These are phyloP conservation scores for Mycena pura DNA, from an alignment of 768 basidiomycete species.

Conservation along the genomic window DNA sequence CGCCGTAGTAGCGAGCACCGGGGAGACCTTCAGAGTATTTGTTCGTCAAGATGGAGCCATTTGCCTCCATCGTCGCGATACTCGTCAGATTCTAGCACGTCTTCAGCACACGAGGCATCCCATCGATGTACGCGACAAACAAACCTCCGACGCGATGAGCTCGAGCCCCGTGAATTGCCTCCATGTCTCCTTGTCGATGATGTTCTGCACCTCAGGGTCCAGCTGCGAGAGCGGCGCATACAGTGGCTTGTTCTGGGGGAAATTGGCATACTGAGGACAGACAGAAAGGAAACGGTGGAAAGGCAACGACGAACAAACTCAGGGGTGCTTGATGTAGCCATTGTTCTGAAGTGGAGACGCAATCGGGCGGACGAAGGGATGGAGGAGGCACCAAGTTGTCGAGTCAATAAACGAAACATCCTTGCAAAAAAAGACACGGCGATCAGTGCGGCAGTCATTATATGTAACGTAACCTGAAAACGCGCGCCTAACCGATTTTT, in stretches of 20 bases:
- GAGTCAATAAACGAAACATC: constrained; percentile 38
- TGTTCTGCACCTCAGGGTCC: constrained; percentile 95
- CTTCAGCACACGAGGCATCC: constrained; percentile 14
- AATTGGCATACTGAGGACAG: background rate
- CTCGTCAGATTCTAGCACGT: constrained; percentile 88
- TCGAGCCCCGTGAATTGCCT: constrained; percentile 96
- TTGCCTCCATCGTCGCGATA: constrained; percentile 95
- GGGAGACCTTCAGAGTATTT: constrained; percentile 99
- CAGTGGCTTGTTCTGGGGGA: constrained; percentile 83
- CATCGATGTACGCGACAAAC: constrained; percentile 23
- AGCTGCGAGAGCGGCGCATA: constrained; percentile 88
- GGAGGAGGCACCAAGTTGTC: constrained; percentile 37
- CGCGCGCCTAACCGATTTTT: too few species aligned
- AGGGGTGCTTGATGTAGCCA: constrained; percentile 67
- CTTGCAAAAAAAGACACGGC: constrained; percentile 18
- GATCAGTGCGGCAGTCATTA: too few species aligned
- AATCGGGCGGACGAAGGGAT: constrained; percentile 33
- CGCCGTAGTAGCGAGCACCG: constrained; percentile 95
- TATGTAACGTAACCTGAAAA: too few species aligned
- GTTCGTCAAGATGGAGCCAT: constrained; percentile 98
- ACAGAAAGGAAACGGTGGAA: background rate
- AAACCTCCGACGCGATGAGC: constrained; percentile 97
- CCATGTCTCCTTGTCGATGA: constrained; percentile 99
- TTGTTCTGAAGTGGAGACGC: constrained; percentile 49
- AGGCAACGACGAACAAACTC: constrained; percentile 57